These are phyloP conservation scores for Cryptococcus sp. DNA, from an alignment of 1,284 basidiomycete genomes.

Conservation along the genomic window DNA sequence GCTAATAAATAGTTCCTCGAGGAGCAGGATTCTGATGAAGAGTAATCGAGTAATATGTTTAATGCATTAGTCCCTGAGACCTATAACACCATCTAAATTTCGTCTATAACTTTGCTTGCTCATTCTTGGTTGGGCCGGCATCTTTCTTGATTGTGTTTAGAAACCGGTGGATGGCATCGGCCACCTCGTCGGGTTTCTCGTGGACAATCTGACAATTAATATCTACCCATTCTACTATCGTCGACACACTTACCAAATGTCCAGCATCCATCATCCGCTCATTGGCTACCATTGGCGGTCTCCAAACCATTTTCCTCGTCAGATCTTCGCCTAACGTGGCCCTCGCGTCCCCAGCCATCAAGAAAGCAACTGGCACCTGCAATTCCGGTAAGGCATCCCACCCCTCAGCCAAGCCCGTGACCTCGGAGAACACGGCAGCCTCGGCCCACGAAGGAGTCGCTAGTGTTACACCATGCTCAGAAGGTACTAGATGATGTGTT, in stretches of 20 bases:
- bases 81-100: too few relatives aligned
- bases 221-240: constrained; percentile 13
- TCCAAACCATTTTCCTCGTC: constrained; percentile 35
- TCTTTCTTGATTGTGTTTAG: too few relatives aligned
- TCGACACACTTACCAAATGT: constrained; percentile 27
- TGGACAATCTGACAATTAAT: constrained; percentile 11
- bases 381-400: constrained; percentile 33
- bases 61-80: too few relatives aligned
- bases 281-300: constrained; percentile 22
- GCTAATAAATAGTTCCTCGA: constrained; percentile 37
- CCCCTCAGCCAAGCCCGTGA: constrained; percentile 20
- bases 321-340: constrained; percentile 26
- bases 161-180: constrained; percentile 31
- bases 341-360: constrained; percentile 25
- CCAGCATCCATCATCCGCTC: constrained; percentile 32
- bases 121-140: too few relatives aligned
- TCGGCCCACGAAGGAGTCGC: constrained; percentile 36
- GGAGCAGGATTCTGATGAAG: constrained; percentile 44
- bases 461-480: constrained; percentile 24
- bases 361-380: constrained; percentile 25
- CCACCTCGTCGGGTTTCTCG: constrained; percentile 33
- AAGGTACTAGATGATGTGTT: not conserved
- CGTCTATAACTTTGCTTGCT: too few relatives aligned
- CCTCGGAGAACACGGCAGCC: constrained; percentile 30
- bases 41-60: constrained; percentile 17